Percentiles rank a stretch among this genome's conserved stretches.
These are phyloP conservation scores for Suillus spraguei DNA, from an alignment of 768 basidiomycete species.

Conservation along the genomic window DNA sequence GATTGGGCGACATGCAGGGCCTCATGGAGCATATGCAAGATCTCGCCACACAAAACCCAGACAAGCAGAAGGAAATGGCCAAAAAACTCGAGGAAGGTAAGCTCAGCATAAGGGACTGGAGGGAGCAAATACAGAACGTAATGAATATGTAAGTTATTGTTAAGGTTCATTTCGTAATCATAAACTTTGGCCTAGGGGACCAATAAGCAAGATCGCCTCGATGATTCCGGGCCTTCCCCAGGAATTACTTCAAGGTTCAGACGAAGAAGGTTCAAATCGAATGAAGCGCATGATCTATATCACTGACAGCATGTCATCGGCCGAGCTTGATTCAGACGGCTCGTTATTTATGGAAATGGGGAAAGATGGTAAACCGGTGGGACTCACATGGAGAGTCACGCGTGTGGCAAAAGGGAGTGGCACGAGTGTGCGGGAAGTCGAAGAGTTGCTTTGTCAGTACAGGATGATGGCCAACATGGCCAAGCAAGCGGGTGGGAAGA, in stretches of 20 bases:
- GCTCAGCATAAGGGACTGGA: slow-evolving; percentile 95
- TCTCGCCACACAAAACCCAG: slow-evolving; percentile 88
- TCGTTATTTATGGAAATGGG: slow-evolving; percentile 83
- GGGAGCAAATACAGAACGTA: slow-evolving; percentile 95
- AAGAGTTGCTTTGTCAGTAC: slow-evolving; percentile 94
- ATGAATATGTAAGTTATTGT: slow-evolving; percentile 87
- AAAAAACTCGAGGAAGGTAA: slow-evolving; percentile 98
- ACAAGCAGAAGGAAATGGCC: slow-evolving; percentile 96
- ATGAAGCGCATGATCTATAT: slow-evolving; percentile 99
- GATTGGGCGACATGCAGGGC: slow-evolving; percentile 95
- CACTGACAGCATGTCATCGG: slow-evolving; percentile 95
- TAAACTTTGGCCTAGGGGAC: slow-evolving; percentile 68
- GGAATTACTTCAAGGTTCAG: slow-evolving; percentile 87
- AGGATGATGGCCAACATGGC: slow-evolving; percentile 99
- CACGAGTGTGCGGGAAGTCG: slow-evolving; percentile 95
- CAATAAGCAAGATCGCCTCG: slow-evolving; percentile 95
- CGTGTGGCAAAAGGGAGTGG: slow-evolving; percentile 93
- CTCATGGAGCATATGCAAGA: slow-evolving; percentile 99
- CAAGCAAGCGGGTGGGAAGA: slow-evolving; percentile 96
- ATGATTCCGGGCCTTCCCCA: slow-evolving; percentile 98
- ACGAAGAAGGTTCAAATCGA: slow-evolving; percentile 87
- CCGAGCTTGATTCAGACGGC: slow-evolving; percentile 95
- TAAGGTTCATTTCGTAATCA: slow-evolving; percentile 8
- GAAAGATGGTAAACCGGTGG: slow-evolving; percentile 81
- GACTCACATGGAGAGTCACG: slow-evolving; percentile 88